phyloP scores from a whole-genome alignment of 495 filamentous ascomycete species.

The Penicillium waksmanii region DNA sequence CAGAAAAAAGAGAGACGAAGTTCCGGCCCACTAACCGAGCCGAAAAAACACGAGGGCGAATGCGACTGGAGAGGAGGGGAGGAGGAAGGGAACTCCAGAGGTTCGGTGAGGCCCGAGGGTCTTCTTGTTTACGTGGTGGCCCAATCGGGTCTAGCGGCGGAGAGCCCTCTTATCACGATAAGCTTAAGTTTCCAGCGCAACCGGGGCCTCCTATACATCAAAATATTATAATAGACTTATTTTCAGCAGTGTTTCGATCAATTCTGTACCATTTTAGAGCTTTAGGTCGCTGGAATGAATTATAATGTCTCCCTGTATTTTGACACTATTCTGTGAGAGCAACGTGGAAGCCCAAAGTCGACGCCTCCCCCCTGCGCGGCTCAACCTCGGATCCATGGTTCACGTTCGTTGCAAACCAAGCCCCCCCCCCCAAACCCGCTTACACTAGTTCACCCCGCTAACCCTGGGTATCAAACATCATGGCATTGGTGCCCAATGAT shows the following conservation, averaged over 20 bases:
- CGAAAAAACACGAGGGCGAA: constrained; percentile 10
- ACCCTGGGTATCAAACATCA: not conserved
- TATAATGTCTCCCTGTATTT: too few species aligned
- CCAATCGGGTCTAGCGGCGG: constrained; percentile 39
- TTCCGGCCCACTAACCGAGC: constrained; percentile 7
- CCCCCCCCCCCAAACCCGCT: not conserved
- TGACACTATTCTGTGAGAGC: too few species aligned
- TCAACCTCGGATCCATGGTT: constrained; percentile 3
- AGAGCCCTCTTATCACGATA: constrained; percentile 45
- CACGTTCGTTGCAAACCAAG: not conserved
- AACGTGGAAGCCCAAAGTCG: too few species aligned
- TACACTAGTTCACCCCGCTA: not conserved
- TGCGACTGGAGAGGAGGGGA: constrained; percentile 9
- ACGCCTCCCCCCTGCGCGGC: not conserved
- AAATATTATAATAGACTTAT: not conserved
- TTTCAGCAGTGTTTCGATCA: not conserved
- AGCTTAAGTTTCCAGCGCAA: constrained; percentile 41
- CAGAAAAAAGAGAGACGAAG: constrained; percentile 5
- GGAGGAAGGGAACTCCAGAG: constrained; percentile 20
- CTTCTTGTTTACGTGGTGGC: constrained; percentile 46
- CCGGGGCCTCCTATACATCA: not conserved
- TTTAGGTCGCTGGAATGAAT: too few species aligned
- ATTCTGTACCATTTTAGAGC: not conserved
- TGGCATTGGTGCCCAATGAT: not conserved
- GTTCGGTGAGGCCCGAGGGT: constrained; percentile 47